Percentiles rank a stretch among this genome's conserved stretches.
Evolutionary conservation across 2,329 filamentous ascomycete species (phyloP).

Genomic region (Paraconiothyrium brasiliense): DNA sequence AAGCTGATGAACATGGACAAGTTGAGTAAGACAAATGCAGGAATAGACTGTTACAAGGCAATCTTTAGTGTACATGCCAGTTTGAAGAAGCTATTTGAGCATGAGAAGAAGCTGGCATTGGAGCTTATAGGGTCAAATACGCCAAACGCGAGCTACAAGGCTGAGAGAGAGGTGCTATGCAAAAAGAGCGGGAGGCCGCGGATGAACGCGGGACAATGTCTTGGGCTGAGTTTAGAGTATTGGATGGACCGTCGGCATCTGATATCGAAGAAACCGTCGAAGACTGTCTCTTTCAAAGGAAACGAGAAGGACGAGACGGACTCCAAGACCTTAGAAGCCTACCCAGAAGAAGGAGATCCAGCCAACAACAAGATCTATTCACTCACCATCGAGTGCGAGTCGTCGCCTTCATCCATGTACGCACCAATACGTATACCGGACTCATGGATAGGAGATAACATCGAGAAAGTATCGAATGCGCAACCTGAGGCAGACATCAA

Average conservation of each 20-base stretch:
- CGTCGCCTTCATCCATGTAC: slow-evolving; percentile 57
- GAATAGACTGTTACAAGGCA: slow-evolving; percentile 79
- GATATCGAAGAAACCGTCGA: slow-evolving; percentile 30
- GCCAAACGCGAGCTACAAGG: slow-evolving; percentile 55
- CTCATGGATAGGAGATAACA: slow-evolving; percentile 74
- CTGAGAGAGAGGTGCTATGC: slow-evolving; percentile 71
- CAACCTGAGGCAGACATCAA: slow-evolving; percentile 47
- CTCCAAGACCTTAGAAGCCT: slow-evolving; percentile 23
- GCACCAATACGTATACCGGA: slow-evolving; percentile 75
- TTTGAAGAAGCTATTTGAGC: slow-evolving; percentile 73
- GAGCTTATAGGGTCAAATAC: slow-evolving; percentile 47
- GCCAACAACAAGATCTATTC: slow-evolving; percentile 67
- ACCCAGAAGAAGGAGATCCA: slow-evolving; percentile 46
- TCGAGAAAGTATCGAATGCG: slow-evolving; percentile 65
- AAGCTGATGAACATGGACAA: slow-evolving; percentile 75
- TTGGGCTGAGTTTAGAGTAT: slow-evolving; percentile 79
- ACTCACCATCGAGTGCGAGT: slow-evolving; percentile 72
- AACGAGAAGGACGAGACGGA: slow-evolving; percentile 51
- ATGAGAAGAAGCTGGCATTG: slow-evolving; percentile 66
- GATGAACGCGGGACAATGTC: slow-evolving; percentile 72
- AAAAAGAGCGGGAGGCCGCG: slow-evolving; percentile 74
- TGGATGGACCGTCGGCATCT: slow-evolving; percentile 73
- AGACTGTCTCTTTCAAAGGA: slow-evolving; percentile 45
- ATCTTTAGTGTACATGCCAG: slow-evolving; percentile 77
- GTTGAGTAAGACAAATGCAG: slow-evolving; percentile 67